Evolutionary conservation across 75 land plant genomes (phyloP), one percentile per base, ranked within the genome.

Genomic region (Selaginella tamariscina): DNA sequence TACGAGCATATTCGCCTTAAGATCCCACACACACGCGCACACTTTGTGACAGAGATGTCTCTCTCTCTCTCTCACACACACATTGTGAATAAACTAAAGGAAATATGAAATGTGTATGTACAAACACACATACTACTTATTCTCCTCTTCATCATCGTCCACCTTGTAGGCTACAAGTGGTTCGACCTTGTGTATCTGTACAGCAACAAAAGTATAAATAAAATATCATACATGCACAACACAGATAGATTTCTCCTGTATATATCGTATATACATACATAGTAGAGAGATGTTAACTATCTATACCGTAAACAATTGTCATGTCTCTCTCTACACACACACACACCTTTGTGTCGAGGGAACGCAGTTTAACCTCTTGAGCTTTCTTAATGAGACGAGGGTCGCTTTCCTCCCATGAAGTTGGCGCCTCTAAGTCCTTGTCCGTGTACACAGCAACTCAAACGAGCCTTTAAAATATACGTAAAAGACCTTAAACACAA

Each of bases 401-500:
- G 77, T 94, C 98, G 67, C 96, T 94, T 64, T 94, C 98, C 29
- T 75, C 73, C 98, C 98, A 94, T 33, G 84, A 78, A 13, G 88
- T 73, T 11, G 98, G 98, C 0, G 81, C 98, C 8, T 80, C 78
- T 24, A 83, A 80, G 73, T 94, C 96, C 62, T 74, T 77, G 65
- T 91, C 91, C 15, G 98, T 94, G 75, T 94, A 94, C n/a, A 85
- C 98, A 54, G 80, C 65, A 89, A 81, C 74, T 89, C 95, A 70
- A 89, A 84, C 20, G 77, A 77, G 74, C 95, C 95, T 89, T 27
- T 2, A 11, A 11, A 56, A 67, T 64, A 13, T 39, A 24, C 0
- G 65, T 2, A 28, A 13, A 18, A 64, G 5, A 11, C 2, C 24
- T 23, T 28, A 21, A 44, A 22, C 68, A 64, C 11, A 69, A 20